phyloP scores from a whole-genome alignment of 352 stramenopile species.

The Thalassiosira mediterranea region DNA sequence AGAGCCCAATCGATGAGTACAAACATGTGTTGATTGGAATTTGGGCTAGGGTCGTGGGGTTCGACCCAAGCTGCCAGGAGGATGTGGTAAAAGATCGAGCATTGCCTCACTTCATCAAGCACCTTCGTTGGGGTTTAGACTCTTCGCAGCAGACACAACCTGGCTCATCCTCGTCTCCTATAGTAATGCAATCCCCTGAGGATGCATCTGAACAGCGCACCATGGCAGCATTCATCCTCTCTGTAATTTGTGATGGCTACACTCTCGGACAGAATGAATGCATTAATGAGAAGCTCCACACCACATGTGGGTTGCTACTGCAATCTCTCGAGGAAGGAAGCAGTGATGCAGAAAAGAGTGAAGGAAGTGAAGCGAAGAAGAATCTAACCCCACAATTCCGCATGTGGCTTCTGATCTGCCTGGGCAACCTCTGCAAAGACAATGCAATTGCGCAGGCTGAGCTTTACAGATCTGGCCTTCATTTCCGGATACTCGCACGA shows the following conservation, averaged over 20 bases:
- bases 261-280: slow-evolving; percentile 91
- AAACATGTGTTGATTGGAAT: slow-evolving; percentile 93
- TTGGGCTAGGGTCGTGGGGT: slow-evolving; percentile 93
- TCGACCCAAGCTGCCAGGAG: slow-evolving; percentile 94
- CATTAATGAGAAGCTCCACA: slow-evolving; percentile 87
- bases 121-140: slow-evolving; percentile 80
- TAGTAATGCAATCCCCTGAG: slow-evolving; percentile 4
- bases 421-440: slow-evolving; percentile 94
- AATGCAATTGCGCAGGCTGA: slow-evolving; percentile 89
- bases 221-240: slow-evolving; percentile 95
- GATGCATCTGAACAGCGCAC: slow-evolving; percentile 92
- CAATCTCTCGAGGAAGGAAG: slow-evolving; percentile 53
- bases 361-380: slow-evolving; percentile 84
- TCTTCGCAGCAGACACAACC: too few species aligned
- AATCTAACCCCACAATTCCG: slow-evolving; percentile 63
- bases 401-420: slow-evolving; percentile 89
- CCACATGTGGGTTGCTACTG: slow-evolving; percentile 82
- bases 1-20: slow-evolving; percentile 93
- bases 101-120: slow-evolving; percentile 94
- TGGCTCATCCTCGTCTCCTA: too few species aligned
- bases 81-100: slow-evolving; percentile 97
- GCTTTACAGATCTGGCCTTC: slow-evolving; percentile 87
- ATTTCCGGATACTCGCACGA: slow-evolving; percentile 86
- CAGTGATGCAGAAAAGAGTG: slow-evolving; percentile 33
- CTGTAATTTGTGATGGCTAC: slow-evolving; percentile 92